Evolutionary conservation across 2,329 filamentous ascomycete species (phyloP), one percentile per base, ranked within the genome.

Genomic region (Talaromyces sp.): DNA sequence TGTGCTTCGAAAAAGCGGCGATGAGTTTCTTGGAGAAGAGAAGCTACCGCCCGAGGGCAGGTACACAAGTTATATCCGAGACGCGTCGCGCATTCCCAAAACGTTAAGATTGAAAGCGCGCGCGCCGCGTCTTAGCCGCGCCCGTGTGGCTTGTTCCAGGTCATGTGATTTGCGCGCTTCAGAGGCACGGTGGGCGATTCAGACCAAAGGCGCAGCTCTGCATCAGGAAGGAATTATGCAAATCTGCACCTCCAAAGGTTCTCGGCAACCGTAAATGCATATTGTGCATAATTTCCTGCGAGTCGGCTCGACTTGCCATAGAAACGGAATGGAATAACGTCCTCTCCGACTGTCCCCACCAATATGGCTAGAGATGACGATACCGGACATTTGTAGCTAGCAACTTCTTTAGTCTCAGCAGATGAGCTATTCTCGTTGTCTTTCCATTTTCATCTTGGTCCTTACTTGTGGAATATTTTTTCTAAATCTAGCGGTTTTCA

Each of bases 1-100:
- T 60, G 65, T 65, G 43, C 58, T 66, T 54, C 54, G 66, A 66
- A 70, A 71, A 62, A 65, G 67, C 66, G 70, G 71, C 66, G 74
- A 71, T 69, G 71, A 67, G 68, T 65, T 70, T 67, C 63, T 64
- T 65, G 64, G 57, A 64, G 56, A 61, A 69, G 57, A 63, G 64
- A 72, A 65, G 35, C 70, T 70, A 70, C 70, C 68, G 70, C 68
- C 50, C 57, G 59, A 57, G 61, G 52, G 64, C 43, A 61, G 65
- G 58, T 62, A 65, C 65, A 63, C 35, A 52, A 59, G 65, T 61
- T 67, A 66, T 64, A 68, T 67, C 59, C 58, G 56, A 41, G 39
- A 67, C 67, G 67, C 68, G 67, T 58, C 56, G 43, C 70, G 68
- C 67, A 67, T 67, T 67, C 41, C 54, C 13, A 50, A 59, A 64